Conservation (phyloP, 129 eudicot species). For the Artemisia tridentata region DNA sequence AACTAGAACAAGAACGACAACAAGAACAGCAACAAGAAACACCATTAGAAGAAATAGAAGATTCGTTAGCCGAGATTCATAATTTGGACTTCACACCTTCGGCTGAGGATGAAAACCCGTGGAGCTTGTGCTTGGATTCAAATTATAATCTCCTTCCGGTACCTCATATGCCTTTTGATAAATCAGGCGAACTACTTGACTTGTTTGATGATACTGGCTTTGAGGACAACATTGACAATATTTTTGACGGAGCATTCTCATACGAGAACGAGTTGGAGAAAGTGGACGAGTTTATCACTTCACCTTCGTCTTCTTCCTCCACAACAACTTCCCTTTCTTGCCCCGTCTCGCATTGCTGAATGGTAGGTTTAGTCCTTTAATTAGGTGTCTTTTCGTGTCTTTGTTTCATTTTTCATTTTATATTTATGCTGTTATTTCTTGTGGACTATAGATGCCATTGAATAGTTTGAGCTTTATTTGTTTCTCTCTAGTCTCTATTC, state of each 20-base stretch:
- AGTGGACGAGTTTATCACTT: constrained; percentile 18
- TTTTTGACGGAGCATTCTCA: constrained; percentile 36
- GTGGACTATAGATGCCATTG: constrained; percentile 29
- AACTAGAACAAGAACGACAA: constrained; percentile 8
- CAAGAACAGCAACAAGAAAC: not conserved
- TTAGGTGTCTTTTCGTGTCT: constrained; percentile 18
- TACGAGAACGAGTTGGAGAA: constrained; percentile 28
- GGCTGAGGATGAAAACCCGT: constrained; percentile 48
- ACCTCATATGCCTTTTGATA: constrained; percentile 48
- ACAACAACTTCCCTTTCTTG: constrained; percentile 38
- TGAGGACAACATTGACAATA: constrained; percentile 52
- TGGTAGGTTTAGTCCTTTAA: constrained; percentile 17
- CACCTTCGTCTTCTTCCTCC: constrained; percentile 43
- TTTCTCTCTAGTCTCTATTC: not conserved
- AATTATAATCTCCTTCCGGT: constrained; percentile 44
- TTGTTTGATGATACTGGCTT: constrained; percentile 51
- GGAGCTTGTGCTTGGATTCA: constrained; percentile 60
- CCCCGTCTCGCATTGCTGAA: constrained; percentile 24
- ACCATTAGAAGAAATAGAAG: constrained; percentile 10
- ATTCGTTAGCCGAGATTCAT: constrained; percentile 24
- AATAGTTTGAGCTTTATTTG: constrained; percentile 23
- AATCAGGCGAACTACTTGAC: constrained; percentile 41
- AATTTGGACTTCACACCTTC: constrained; percentile 20
- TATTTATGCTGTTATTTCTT: constrained; percentile 11
- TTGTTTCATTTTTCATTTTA: not conserved